Evolutionary conservation across 148 eudicot species (phyloP), one percentile per base, ranked within the genome.

Genomic region (Diospyros lotus): DNA sequence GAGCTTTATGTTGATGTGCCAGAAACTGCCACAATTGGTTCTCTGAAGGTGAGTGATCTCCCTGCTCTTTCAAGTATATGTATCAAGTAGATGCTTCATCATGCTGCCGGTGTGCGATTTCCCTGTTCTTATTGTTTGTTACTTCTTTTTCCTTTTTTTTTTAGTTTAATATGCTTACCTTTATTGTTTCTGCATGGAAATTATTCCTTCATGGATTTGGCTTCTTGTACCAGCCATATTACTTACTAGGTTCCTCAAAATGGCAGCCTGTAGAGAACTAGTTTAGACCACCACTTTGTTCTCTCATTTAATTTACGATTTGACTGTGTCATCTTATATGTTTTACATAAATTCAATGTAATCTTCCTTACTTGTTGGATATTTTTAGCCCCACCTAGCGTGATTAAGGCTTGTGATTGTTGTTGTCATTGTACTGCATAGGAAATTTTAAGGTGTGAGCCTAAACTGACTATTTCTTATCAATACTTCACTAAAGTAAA

Each of bases 1-100:
- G 99, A 96, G 80, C 93, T 96, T 68, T 88, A 86, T 77, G 80
- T 96, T 69, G 98, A 96, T 88, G 93, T 93, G 76, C 93, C 99
- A 7, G 98, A 93, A 87, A 87, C 78, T 80, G 82, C 94, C 74
- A 93, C 97, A 28, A 92, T 96, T 59, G 97, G 93, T 79, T 91
- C 97, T 41, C 84, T 96, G 58, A 96, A 93, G 99, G 99, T 96
- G 82, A 72, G 55, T 59, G 71, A 64, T 53, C 41, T 42, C 62
- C 55, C 66, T 68, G 41, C 73, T 46, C 60, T 5, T 15, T 65
- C 43, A 18, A 61, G 62, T 54, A 39, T 69, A 64, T 63, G 58
- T 53, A 39, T 50, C 18, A 71, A 17, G 13, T 54, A 64, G 51
- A 58, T 56, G 39, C 51, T 56, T 42, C 7, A 71, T 52, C 45